phyloP scores from a whole-genome alignment of 2,329 filamentous ascomycete genomes.

The Herpotrichia juniperi region DNA sequence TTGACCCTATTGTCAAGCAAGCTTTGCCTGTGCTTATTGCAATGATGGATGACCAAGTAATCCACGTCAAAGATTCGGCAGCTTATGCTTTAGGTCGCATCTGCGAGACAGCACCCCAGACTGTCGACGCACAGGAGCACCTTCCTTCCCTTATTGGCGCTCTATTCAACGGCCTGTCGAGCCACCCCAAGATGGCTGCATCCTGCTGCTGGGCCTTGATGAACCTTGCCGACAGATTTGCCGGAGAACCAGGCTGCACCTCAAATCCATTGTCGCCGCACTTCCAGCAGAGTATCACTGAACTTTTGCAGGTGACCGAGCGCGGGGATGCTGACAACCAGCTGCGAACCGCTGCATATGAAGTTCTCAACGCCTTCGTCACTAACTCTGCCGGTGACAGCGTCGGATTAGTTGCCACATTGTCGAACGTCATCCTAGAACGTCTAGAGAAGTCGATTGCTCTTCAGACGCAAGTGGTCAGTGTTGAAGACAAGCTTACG shows the following conservation, averaged over 20 bases:
- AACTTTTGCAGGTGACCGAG: constrained; percentile 84
- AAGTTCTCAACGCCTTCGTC: constrained; percentile 94
- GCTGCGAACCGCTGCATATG: constrained; percentile 93
- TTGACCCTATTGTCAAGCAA: constrained; percentile 95
- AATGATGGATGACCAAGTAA: constrained; percentile 87
- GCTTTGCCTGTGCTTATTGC: constrained; percentile 88
- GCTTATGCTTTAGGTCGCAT: constrained; percentile 96
- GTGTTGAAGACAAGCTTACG: constrained; percentile 93
- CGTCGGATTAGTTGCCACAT: constrained; percentile 76
- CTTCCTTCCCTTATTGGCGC: constrained; percentile 85
- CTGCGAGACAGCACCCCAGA: constrained; percentile 88
- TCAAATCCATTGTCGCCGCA: constrained; percentile 86
- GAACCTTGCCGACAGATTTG: constrained; percentile 96
- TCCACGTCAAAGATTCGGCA: constrained; percentile 94
- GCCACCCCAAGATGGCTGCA: constrained; percentile 93
- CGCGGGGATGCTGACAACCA: constrained; percentile 82
- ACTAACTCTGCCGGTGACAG: constrained; percentile 89
- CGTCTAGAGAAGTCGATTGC: constrained; percentile 88
- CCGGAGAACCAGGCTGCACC: constrained; percentile 79
- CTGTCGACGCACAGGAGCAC: constrained; percentile 84
- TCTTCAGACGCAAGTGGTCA: constrained; percentile 91
- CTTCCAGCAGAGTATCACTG: constrained; percentile 90
- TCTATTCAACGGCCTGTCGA: constrained; percentile 87
- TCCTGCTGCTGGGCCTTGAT: constrained; percentile 99
- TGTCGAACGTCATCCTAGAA: constrained; percentile 88